Percentiles rank a stretch among this genome's conserved stretches.
Evolutionary conservation across 2,329 filamentous ascomycete species (phyloP).

Genomic region (Thielaviopsis ethacetica): DNA sequence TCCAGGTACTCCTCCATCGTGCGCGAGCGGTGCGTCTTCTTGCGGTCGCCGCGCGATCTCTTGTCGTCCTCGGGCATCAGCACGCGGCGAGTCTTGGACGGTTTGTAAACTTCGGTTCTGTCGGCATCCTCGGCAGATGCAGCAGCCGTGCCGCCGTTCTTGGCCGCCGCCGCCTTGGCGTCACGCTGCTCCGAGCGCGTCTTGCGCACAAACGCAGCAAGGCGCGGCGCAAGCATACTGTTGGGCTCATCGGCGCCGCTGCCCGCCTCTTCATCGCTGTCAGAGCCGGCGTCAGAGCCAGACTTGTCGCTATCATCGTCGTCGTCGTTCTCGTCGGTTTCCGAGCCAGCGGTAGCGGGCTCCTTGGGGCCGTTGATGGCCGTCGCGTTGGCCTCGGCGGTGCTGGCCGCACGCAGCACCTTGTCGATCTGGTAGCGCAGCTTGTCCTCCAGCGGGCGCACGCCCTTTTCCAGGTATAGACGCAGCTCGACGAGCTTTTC

Average conservation of each 20-base stretch:
- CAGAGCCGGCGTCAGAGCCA: conserved; percentile 20
- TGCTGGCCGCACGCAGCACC: conserved; percentile 73
- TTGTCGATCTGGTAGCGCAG: conserved; percentile 94
- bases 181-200: conserved; percentile 10
- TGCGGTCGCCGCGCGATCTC: conserved; percentile 34
- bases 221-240: conserved; percentile 8
- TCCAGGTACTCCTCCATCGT: conserved; percentile 86
- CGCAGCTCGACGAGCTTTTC: conserved; percentile 80
- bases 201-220: conserved; percentile 9
- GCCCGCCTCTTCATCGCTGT: conserved; percentile 19
- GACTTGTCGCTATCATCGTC: conserved; percentile 22
- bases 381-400: conserved; percentile 35
- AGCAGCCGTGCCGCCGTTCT: conserved; percentile 9
- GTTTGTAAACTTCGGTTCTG: conserved; percentile 58
- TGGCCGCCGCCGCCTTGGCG: conserved; percentile 11
- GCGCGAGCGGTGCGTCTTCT: conserved; percentile 53
- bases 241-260: conserved; percentile 9
- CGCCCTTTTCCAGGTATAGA: conserved; percentile 86
- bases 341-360: conserved; percentile 12
- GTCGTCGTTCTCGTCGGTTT: conserved; percentile 17
- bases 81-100: conserved; percentile 75
- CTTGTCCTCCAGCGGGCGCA: conserved; percentile 75
- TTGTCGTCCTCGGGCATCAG: conserved; percentile 59
- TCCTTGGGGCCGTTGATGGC: conserved; percentile 9
- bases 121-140: conserved; percentile 20